Evolutionary conservation across 495 filamentous ascomycete species (phyloP).

Genomic region (Penicillium angulare): DNA sequence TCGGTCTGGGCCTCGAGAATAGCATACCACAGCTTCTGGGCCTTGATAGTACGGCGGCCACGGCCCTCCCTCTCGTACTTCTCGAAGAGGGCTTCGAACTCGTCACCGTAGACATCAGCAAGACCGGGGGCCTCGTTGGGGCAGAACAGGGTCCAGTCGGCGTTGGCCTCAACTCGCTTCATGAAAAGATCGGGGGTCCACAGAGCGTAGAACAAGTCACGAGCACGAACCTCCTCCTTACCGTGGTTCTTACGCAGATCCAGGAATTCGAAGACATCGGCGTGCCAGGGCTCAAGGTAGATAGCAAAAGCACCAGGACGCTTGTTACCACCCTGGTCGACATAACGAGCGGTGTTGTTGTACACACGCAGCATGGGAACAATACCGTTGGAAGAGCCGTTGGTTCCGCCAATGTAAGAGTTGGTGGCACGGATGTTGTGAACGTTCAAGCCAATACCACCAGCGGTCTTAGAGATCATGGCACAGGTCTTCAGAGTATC

Average conservation of each 20-base stretch:
- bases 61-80: constrained; percentile 88
- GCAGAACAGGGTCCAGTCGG: constrained; percentile 95
- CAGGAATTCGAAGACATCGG: constrained; percentile 95
- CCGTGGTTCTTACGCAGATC: constrained; percentile 99
- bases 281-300: constrained; percentile 99
- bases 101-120: constrained; percentile 94
- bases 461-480: constrained; percentile 99
- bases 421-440: constrained; percentile 95
- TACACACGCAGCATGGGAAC: constrained; percentile 97
- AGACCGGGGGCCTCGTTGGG: constrained; percentile 93
- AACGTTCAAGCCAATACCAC: constrained; percentile 93
- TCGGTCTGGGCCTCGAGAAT: constrained; percentile 97
- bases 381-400: constrained; percentile 95
- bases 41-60: constrained; percentile 87
- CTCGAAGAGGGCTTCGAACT: constrained; percentile 94
- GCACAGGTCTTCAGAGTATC: constrained; percentile 98
- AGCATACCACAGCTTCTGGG: constrained; percentile 98
- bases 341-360: constrained; percentile 98
- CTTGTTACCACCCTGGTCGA: constrained; percentile 99
- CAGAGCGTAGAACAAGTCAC: constrained; percentile 95
- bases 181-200: constrained; percentile 99
- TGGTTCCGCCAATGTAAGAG: constrained; percentile 96
- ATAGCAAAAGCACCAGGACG: constrained; percentile 97
- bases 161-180: constrained; percentile 96
- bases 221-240: constrained; percentile 95